These are phyloP conservation scores for Suillus hirtellus DNA, from an alignment of 768 basidiomycete genomes.

Conservation along the genomic window DNA sequence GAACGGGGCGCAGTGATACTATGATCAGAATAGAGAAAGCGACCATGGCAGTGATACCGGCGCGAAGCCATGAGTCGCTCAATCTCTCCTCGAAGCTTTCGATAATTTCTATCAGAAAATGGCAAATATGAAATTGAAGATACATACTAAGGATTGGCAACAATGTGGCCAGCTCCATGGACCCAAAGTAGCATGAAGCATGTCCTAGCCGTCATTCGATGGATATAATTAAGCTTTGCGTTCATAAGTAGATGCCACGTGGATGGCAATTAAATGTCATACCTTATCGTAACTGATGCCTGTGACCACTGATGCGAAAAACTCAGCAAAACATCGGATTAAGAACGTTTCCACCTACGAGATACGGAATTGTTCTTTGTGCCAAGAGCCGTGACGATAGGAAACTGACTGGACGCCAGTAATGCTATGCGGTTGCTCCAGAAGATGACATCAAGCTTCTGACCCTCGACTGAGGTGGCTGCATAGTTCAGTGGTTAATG, in stretches of 20 bases:
- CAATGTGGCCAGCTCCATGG: conserved; percentile 36
- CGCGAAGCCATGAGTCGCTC: conserved; percentile 22
- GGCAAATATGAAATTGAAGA: too few relatives aligned
- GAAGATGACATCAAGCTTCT: conserved; percentile 14
- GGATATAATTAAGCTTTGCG: conserved; percentile 41
- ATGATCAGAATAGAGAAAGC: conserved; percentile 45
- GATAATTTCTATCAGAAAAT: background rate
- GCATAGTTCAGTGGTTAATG: background rate
- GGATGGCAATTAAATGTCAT: background rate
- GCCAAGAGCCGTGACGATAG: conserved; percentile 45
- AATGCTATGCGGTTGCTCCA: conserved; percentile 34
- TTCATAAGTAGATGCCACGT: background rate
- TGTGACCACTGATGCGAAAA: conserved; percentile 24
- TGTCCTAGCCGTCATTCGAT: conserved; percentile 51
- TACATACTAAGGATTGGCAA: conserved; percentile 15
- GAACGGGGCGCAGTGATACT: conserved; percentile 50
- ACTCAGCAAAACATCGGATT: background rate
- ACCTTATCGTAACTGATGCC: conserved; percentile 32
- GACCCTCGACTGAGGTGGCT: conserved; percentile 13
- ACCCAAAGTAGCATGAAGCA: conserved; percentile 49
- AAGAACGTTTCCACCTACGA: conserved; percentile 22
- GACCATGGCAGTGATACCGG: conserved; percentile 38
- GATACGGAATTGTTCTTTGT: conserved; percentile 52
- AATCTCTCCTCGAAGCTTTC: conserved; percentile 4
- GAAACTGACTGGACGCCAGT: conserved; percentile 39